These are phyloP conservation scores for Metschnikowia matae DNA, from an alignment of 805 yeast genomes.

Conservation along the genomic window DNA sequence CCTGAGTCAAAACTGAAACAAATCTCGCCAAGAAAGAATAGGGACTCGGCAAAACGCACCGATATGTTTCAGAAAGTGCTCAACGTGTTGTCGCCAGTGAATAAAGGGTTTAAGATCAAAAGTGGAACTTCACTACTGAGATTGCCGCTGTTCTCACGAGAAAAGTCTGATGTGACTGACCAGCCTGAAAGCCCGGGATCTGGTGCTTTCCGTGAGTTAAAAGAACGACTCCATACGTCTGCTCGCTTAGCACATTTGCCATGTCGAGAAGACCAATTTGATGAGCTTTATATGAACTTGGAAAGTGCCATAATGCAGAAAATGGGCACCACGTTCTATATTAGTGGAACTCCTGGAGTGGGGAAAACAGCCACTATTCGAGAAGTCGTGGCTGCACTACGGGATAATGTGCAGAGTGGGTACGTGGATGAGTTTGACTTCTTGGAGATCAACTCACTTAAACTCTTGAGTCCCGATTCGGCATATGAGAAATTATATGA, in stretches of 20 bases:
- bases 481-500: slow-evolving; percentile 85
- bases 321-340: slow-evolving; percentile 79
- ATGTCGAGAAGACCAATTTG: slow-evolving; percentile 81
- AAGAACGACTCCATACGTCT: slow-evolving; percentile 42
- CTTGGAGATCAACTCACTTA: slow-evolving; percentile 88
- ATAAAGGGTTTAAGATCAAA: slow-evolving; percentile 25
- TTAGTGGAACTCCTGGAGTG: slow-evolving; percentile 97
- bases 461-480: slow-evolving; percentile 69
- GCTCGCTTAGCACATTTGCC: slow-evolving; percentile 56
- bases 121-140: slow-evolving; percentile 17
- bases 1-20: background rate
- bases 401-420: slow-evolving; percentile 25
- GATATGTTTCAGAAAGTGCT: slow-evolving; percentile 16
- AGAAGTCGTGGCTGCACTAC: slow-evolving; percentile 73
- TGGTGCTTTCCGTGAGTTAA: slow-evolving; percentile 35
- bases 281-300: slow-evolving; percentile 60
- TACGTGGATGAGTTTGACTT: slow-evolving; percentile 53
- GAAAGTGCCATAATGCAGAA: slow-evolving; percentile 67
- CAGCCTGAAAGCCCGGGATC: slow-evolving; percentile 13
- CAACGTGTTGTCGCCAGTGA: slow-evolving; percentile 20
- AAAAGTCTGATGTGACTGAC: background rate
- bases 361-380: slow-evolving; percentile 94
- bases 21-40: background rate
- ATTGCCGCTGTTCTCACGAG: slow-evolving; percentile 20
- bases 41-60: slow-evolving; percentile 6